These are phyloP conservation scores for Nitzschia palea DNA, from an alignment of 108 stramenopile genomes.

Conservation along the genomic window DNA sequence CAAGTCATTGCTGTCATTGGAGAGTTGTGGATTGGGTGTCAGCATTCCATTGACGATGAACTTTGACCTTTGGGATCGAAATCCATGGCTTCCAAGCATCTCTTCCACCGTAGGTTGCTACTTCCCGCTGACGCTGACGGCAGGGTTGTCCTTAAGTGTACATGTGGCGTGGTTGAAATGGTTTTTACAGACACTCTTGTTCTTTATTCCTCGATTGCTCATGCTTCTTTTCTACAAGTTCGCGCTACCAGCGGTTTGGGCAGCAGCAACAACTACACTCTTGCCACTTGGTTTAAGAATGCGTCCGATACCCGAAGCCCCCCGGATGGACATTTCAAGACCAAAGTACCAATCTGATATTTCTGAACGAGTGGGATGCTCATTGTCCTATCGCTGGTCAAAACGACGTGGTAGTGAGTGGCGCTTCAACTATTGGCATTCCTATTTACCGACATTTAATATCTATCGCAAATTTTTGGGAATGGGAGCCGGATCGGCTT, in stretches of 20 bases:
- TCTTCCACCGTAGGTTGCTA: slow-evolving; percentile 50
- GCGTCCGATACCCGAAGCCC: slow-evolving; percentile 9
- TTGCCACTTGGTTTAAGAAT: slow-evolving; percentile 3
- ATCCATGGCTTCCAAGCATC: slow-evolving; percentile 52
- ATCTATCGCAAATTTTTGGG: slow-evolving; percentile 36
- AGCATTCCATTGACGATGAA: slow-evolving; percentile 64
- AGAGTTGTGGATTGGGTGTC: slow-evolving; percentile 55
- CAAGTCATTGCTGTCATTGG: slow-evolving; percentile 59
- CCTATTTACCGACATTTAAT: slow-evolving; percentile 58
- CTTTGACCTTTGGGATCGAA: slow-evolving; percentile 62
- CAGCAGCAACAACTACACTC: slow-evolving; percentile 14
- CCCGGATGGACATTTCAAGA: slow-evolving; percentile 17
- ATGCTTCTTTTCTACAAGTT: slow-evolving; percentile 20
- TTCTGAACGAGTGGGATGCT: slow-evolving; percentile 66
- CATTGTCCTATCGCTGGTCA: slow-evolving; percentile 58
- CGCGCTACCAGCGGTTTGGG: slow-evolving; percentile 28
- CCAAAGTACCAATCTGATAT: slow-evolving; percentile 55
- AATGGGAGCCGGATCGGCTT: slow-evolving; percentile 2
- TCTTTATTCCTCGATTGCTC: slow-evolving; percentile 19
- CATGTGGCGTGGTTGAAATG: slow-evolving; percentile 64
- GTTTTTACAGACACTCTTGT: slow-evolving; percentile 35
- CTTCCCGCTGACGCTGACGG: slow-evolving; percentile 59
- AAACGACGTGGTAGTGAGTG: slow-evolving; percentile 55
- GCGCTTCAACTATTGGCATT: slow-evolving; percentile 58
- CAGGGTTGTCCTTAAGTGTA: slow-evolving; percentile 54